These are phyloP conservation scores for Magnusiomyces magnusii DNA, from an alignment of 1,139 yeast genomes.

Conservation along the genomic window DNA sequence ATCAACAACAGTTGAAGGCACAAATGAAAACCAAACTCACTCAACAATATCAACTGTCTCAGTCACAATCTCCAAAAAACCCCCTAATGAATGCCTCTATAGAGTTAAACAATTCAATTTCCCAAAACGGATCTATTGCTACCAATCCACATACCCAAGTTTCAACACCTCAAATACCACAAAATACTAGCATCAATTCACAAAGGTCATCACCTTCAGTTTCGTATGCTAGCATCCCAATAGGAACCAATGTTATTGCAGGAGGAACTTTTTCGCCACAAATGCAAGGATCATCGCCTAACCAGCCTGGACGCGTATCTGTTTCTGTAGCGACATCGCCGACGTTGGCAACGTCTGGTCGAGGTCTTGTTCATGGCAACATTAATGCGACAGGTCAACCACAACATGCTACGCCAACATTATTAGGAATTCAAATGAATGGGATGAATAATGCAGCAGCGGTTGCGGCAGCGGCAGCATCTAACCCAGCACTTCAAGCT, in stretches of 20 bases:
- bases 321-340: background rate
- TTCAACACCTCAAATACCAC: constrained; percentile 4
- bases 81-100: background rate
- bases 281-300: background rate
- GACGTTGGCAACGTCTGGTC: background rate
- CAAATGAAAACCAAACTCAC: constrained; percentile 8
- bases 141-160: background rate
- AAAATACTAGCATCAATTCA: background rate
- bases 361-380: background rate
- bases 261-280: background rate
- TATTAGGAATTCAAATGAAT: background rate
- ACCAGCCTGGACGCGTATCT: background rate
- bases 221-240: background rate
- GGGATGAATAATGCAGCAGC: background rate
- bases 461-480: background rate
- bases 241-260: background rate
- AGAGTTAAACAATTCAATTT: background rate
- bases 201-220: constrained; percentile 2
- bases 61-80: constrained; percentile 3
- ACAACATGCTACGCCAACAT: background rate
- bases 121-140: background rate
- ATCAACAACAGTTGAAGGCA: background rate
- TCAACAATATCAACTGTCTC: constrained; percentile 5
- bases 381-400: background rate
- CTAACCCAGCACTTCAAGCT: constrained; percentile 3